phyloP scores from a whole-genome alignment of 345 rosid species.

The Ceriops zippeliana region DNA sequence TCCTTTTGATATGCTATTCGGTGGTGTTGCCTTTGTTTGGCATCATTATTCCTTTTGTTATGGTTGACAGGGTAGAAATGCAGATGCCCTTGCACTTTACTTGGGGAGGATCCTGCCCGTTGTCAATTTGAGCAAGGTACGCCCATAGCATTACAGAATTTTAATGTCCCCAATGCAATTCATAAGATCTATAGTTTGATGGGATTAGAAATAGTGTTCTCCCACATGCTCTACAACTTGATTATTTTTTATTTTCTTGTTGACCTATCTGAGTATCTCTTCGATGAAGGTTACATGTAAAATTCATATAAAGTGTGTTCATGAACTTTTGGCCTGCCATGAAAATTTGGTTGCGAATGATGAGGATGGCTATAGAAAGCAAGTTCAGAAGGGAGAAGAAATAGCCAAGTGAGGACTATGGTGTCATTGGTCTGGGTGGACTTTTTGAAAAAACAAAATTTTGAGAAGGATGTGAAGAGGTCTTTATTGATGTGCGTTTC shows the following conservation, averaged over 20 bases:
- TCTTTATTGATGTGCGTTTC: too few species aligned
- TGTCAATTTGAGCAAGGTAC: constrained; percentile 98
- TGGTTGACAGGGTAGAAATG: constrained; percentile 83
- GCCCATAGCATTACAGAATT: background rate
- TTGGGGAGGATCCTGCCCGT: constrained; percentile 94
- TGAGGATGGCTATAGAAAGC: too few species aligned
- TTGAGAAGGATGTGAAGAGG: background rate
- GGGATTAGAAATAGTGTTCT: background rate
- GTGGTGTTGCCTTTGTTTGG: background rate
- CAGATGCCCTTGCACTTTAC: constrained; percentile 91
- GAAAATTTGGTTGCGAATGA: too few species aligned
- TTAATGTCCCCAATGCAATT: too few species aligned
- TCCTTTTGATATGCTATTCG: background rate
- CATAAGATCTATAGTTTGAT: background rate
- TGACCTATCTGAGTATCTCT: too few species aligned
- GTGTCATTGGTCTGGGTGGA: background rate
- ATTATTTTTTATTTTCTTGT: background rate
- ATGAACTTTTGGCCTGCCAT: too few species aligned
- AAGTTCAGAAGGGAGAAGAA: too few species aligned
- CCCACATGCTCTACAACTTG: background rate
- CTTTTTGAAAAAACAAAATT: too few species aligned
- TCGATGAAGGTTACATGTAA: too few species aligned
- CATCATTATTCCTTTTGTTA: constrained; percentile 6
- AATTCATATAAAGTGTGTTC: too few species aligned
- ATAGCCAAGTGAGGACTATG: background rate